These are phyloP conservation scores for Boletellus sp. DNA, from an alignment of 1,284 basidiomycete species.

Conservation along the genomic window DNA sequence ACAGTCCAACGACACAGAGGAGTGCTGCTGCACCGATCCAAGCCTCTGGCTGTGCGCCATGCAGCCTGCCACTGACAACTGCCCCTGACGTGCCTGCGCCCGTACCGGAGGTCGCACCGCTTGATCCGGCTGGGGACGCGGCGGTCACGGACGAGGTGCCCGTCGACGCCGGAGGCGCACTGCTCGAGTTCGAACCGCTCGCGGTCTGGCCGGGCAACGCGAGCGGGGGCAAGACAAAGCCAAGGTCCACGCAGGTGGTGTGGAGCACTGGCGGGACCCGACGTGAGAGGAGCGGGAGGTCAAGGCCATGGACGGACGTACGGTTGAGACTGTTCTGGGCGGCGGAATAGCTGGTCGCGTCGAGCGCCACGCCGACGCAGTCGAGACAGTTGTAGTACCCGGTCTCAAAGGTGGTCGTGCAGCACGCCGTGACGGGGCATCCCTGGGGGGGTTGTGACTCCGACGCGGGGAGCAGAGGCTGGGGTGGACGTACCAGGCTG, in stretches of 20 bases:
- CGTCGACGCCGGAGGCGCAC: not conserved
- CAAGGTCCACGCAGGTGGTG: conserved; percentile 29
- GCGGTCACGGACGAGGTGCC: not conserved
- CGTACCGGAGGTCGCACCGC: not conserved
- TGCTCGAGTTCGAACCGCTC: conserved; percentile 27
- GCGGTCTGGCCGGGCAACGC: conserved; percentile 42
- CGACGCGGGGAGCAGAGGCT: conserved; percentile 21
- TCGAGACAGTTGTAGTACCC: conserved; percentile 36
- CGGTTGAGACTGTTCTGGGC: conserved; percentile 33
- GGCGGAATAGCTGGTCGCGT: conserved; percentile 26
- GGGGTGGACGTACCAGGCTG: conserved; percentile 19
- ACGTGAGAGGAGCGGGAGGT: too few species aligned
- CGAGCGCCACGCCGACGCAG: conserved; percentile 32
- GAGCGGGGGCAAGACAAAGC: conserved; percentile 33
- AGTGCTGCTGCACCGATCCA: conserved; percentile 10
- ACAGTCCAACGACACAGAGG: conserved; percentile 13
- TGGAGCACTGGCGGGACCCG: conserved; percentile 25
- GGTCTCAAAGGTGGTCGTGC: conserved; percentile 33
- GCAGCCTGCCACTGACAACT: not conserved
- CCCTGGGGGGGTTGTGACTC: conserved; percentile 18
- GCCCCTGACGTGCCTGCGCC: conserved; percentile 1
- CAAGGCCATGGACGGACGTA: conserved; percentile 6
- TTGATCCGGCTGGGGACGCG: conserved; percentile 1
- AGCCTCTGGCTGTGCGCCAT: not conserved
- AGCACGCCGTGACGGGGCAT: conserved; percentile 34